phyloP scores from a whole-genome alignment of 768 basidiomycete genomes.

The Collybiopsis luxurians region DNA sequence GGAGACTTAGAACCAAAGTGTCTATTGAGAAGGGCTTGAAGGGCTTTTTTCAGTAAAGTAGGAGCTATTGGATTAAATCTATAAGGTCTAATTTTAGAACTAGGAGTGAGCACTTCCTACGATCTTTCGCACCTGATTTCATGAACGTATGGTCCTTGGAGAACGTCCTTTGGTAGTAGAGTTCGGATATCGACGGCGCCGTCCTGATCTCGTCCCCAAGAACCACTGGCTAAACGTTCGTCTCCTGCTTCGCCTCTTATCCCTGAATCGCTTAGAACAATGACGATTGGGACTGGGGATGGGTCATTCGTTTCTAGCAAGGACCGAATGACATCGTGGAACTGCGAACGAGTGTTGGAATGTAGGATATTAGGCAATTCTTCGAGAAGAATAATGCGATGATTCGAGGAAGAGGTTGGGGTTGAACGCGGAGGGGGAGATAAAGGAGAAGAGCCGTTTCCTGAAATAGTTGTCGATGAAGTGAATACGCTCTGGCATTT shows the following conservation, averaged over 20 bases:
- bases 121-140: constrained; percentile 66
- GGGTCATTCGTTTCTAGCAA: constrained; percentile 42
- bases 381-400: constrained; percentile 74
- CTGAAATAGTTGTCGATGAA: constrained; percentile 2
- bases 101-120: too few relatives aligned
- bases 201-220: constrained; percentile 45
- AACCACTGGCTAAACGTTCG: constrained; percentile 37
- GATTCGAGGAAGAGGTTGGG: constrained; percentile 10
- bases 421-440: constrained; percentile 2
- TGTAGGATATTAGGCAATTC: constrained; percentile 92
- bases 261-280: constrained; percentile 84
- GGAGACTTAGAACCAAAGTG: constrained; percentile 36
- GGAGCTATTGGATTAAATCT: constrained; percentile 94
- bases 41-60: constrained; percentile 78
- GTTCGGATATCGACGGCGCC: constrained; percentile 62
- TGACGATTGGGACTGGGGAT: constrained; percentile 62
- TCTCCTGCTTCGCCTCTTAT: constrained; percentile 66
- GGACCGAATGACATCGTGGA: constrained; percentile 66
- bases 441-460: background rate
- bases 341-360: constrained; percentile 59
- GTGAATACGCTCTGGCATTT: constrained; percentile 56
- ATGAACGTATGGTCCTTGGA: constrained; percentile 73
- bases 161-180: constrained; percentile 66
- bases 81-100: constrained; percentile 6
- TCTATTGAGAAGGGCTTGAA: constrained; percentile 53